Evolutionary conservation across 768 basidiomycete genomes (phyloP), one percentile per base, ranked within the genome.

Genomic region (Amanita polypyramis): DNA sequence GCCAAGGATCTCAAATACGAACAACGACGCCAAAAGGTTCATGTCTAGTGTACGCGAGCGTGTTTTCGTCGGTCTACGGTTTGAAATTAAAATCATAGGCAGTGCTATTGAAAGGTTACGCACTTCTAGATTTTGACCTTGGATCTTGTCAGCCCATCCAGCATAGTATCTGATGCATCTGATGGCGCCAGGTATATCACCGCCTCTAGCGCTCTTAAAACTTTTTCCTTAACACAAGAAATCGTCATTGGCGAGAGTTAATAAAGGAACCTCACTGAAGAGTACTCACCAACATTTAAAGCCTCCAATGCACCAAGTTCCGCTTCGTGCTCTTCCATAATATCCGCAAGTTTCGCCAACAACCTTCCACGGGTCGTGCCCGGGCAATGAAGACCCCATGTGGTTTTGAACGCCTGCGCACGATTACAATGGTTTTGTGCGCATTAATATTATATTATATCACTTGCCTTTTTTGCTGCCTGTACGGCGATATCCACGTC

Each of bases 71-170:
- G 4, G 62, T 64, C 60, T 61, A 48, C n/a, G 32, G 5, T n/a
- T 7, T 2, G 46, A 29, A 38, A 33, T 3, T 29, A 2, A 19
- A 11, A 36, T 10, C 10, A 30, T 6, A 10, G 4, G 14, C 9
- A 14, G 19, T 35, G 4, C 2, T n/a, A 12, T n/a, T 12, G 1
- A 1, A 17, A 27, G 25, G 7, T 7, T 4, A 27, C 51, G 20
- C 17, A 62, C 61, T 56, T 89, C 85, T 58, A 87, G 77, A 7
- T 76, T 77, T 60, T 85, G 76, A 8, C 83, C 86, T 2, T 70
- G 67, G 46, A 81, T 63, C 67, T 92, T 93, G 70, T 91, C 91
- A 23, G 88, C 85, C 80, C 85, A 85, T 23, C 90, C 91, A 40
- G 79, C 86, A 56, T 83, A 93, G 66, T 91, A 93, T 33, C 76